Conservation (phyloP, 768 basidiomycete genomes). For the Leccinum broughii region DNA sequence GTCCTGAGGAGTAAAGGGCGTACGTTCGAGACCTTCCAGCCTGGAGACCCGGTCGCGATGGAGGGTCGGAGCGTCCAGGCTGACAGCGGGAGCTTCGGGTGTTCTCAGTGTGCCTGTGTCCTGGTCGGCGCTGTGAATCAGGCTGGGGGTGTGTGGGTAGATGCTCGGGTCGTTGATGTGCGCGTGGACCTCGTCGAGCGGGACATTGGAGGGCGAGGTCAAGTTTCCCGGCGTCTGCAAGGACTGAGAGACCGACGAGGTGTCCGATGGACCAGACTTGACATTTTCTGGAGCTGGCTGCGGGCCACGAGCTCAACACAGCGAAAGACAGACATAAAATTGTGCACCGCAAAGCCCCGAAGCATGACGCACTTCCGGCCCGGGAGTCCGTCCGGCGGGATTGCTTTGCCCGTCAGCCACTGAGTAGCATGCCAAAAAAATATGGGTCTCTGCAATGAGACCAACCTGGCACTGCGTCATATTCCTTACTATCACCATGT, state of each 20-base stretch:
- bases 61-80: slow-evolving; percentile 3
- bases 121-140: slow-evolving; percentile 18
- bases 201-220: slow-evolving; percentile 23
- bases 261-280: slow-evolving; percentile 9
- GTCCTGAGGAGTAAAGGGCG: slow-evolving; percentile 60
- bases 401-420: too few relatives aligned
- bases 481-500: too few relatives aligned
- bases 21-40: not conserved
- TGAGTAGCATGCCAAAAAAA: too few relatives aligned
- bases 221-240: slow-evolving; percentile 10
- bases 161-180: too few relatives aligned
- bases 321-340: too few relatives aligned
- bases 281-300: not conserved
- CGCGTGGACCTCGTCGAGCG: slow-evolving; percentile 23
- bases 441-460: too few relatives aligned
- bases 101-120: slow-evolving; percentile 13
- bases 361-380: too few relatives aligned
- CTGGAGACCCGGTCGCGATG: not conserved
- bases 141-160: slow-evolving; percentile 22
- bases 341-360: too few relatives aligned
- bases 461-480: too few relatives aligned
- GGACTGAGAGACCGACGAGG: slow-evolving; percentile 21
- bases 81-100: slow-evolving; percentile 10
- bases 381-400: too few relatives aligned
- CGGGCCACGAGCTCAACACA: not conserved